These are phyloP conservation scores for Candida vaughaniae DNA, from an alignment of 805 yeast species.

Conservation along the genomic window DNA sequence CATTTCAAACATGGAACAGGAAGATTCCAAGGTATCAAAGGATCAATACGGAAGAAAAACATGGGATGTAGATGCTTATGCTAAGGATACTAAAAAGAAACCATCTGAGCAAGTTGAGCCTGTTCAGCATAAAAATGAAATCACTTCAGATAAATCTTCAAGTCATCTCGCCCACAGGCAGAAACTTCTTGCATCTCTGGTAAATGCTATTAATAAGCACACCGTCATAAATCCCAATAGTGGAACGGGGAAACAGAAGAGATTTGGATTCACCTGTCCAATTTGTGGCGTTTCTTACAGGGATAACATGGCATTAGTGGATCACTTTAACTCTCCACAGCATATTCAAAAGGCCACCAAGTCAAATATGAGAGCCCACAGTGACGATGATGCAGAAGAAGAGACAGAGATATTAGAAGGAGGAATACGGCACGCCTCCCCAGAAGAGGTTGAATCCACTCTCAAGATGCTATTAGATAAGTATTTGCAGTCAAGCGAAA, in stretches of 20 bases:
- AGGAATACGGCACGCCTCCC: constrained; percentile 35
- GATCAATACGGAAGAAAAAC: constrained; percentile 63
- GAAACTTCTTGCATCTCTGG: constrained; percentile 28
- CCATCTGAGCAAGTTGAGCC: constrained; percentile 8
- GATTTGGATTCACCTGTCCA: constrained; percentile 85
- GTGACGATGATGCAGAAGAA: constrained; percentile 11
- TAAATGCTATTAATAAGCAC: constrained; percentile 32
- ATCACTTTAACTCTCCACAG: constrained; percentile 76
- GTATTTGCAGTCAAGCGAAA: constrained; percentile 22
- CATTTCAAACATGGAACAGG: not conserved
- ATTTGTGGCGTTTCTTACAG: constrained; percentile 76
- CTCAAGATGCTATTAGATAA: constrained; percentile 29
- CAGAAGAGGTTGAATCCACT: constrained; percentile 30
- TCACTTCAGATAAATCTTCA: constrained; percentile 9
- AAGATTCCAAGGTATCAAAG: constrained; percentile 9
- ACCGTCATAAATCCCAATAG: constrained; percentile 26
- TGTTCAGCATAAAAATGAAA: constrained; percentile 2
- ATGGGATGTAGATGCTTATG: constrained; percentile 73
- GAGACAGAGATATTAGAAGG: constrained; percentile 25
- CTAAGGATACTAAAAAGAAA: constrained; percentile 37
- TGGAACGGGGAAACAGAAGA: constrained; percentile 41
- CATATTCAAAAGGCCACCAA: constrained; percentile 47
- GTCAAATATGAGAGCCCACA: constrained; percentile 2
- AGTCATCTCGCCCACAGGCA: constrained; percentile 29
- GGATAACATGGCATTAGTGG: constrained; percentile 77